Evolutionary conservation across 441 rosid species (phyloP).

Genomic region (Dalechampia spathulata): DNA sequence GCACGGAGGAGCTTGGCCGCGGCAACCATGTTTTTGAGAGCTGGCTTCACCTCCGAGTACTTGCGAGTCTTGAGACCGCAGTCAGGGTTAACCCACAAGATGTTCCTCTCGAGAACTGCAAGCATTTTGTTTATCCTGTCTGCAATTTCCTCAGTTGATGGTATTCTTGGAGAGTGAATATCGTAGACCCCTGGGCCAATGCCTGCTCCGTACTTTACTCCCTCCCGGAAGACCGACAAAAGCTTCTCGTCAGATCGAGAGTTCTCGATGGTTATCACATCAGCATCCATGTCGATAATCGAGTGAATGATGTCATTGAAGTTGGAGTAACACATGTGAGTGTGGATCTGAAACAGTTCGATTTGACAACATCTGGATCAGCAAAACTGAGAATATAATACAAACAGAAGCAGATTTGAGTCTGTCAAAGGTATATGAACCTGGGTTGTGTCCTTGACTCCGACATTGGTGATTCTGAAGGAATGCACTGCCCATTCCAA

Average conservation of each 20-base stretch:
- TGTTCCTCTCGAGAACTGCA: conserved; percentile 83
- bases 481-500: conserved; percentile 99
- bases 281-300: conserved; percentile 94
- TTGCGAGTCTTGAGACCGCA: conserved; percentile 96
- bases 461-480: conserved; percentile 91
- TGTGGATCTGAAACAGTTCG: conserved; percentile 54
- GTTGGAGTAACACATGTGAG: conserved; percentile 99
- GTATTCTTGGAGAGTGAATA: conserved; percentile 95
- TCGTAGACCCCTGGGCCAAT: conserved; percentile 97
- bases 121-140: conserved; percentile 97
- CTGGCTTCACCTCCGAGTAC: conserved; percentile 88
- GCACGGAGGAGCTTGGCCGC: conserved; percentile 91
- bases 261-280: conserved; percentile 97
- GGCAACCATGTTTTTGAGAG: conserved; percentile 82
- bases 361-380: background rate
- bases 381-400: background rate
- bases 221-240: conserved; percentile 96
- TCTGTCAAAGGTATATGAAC: conserved; percentile 24
- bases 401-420: background rate
- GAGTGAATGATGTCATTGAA: conserved; percentile 97
- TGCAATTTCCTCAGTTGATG: conserved; percentile 82
- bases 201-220: conserved; percentile 96
- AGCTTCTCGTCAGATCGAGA: conserved; percentile 96
- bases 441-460: conserved; percentile 87
- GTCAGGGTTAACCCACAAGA: conserved; percentile 99